Evolutionary conservation across 1,284 basidiomycete genomes (phyloP).

Genomic region (Naganishia sp.): DNA sequence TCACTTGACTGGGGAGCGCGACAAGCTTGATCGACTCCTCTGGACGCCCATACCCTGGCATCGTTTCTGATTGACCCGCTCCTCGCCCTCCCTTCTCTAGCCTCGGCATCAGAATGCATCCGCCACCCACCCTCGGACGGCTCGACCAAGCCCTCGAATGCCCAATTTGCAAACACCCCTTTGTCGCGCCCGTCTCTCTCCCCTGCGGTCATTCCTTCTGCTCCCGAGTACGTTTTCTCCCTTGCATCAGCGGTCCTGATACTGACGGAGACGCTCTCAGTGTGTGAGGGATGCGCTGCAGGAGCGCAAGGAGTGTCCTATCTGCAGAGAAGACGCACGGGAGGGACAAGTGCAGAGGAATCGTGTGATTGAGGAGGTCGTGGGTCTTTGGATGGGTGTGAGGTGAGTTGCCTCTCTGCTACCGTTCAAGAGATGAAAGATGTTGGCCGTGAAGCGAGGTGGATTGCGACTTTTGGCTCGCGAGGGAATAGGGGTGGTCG

Average conservation of each 20-base stretch:
- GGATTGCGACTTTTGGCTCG: too few relatives aligned
- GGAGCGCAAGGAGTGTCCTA: constrained; percentile 27
- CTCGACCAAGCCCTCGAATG: constrained; percentile 22
- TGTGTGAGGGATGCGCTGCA: constrained; percentile 28
- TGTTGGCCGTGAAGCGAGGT: neutral
- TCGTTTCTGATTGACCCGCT: too few relatives aligned
- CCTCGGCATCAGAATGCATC: neutral
- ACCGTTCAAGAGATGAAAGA: neutral
- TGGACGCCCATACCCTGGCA: too few relatives aligned
- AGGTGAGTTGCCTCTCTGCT: constrained; percentile 16
- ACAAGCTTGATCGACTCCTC: too few relatives aligned
- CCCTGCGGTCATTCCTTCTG: constrained; percentile 53
- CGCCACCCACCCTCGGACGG: constrained; percentile 27
- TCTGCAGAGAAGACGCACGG: constrained; percentile 21
- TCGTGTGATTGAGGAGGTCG: constrained; percentile 24
- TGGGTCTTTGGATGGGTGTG: constrained; percentile 12
- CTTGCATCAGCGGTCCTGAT: neutral
- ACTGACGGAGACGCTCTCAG: neutral
- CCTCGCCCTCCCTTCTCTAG: neutral
- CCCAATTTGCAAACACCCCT: constrained; percentile 34
- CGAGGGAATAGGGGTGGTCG: too few relatives aligned
- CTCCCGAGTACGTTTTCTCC: constrained; percentile 44
- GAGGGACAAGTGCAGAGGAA: constrained; percentile 27
- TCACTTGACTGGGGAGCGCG: neutral
- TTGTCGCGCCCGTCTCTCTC: constrained; percentile 47